phyloP scores from a whole-genome alignment of 305 asterid genomes.

The Fraxinus floribunda region DNA sequence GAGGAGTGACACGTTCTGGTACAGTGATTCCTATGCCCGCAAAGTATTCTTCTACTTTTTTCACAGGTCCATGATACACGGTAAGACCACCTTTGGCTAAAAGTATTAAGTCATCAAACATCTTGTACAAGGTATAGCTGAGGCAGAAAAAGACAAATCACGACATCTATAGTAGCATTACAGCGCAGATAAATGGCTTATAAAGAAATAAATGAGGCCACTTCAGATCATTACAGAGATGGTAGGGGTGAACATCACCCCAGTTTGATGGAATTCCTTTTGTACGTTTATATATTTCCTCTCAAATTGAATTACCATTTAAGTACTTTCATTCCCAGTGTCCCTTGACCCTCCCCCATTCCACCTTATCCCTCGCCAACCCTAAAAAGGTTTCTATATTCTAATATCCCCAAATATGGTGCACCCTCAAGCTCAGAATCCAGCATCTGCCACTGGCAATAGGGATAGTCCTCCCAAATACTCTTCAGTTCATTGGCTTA shows the following conservation, averaged over 20 bases:
- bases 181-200: conserved; percentile 15
- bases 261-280: background rate
- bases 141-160: conserved; percentile 26
- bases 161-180: conserved; percentile 3
- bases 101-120: conserved; percentile 95
- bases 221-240: background rate
- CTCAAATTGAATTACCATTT: background rate
- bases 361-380: background rate
- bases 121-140: conserved; percentile 94
- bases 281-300: background rate
- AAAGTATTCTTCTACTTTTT: conserved; percentile 94
- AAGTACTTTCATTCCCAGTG: background rate
- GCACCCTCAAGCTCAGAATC: background rate
- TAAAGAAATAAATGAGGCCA: background rate
- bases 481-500: background rate
- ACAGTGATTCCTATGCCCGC: conserved; percentile 68
- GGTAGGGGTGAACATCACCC: background rate
- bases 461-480: background rate
- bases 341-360: background rate
- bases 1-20: conserved; percentile 95
- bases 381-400: background rate
- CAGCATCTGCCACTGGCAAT: background rate
- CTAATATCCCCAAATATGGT: background rate
- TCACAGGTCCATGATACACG: conserved; percentile 90
- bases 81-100: conserved; percentile 97